Percentiles rank a stretch among this genome's conserved stretches.
These are phyloP conservation scores for Paracorniculantispora psalliotae DNA, from an alignment of 2,329 filamentous ascomycete genomes.

Conservation along the genomic window DNA sequence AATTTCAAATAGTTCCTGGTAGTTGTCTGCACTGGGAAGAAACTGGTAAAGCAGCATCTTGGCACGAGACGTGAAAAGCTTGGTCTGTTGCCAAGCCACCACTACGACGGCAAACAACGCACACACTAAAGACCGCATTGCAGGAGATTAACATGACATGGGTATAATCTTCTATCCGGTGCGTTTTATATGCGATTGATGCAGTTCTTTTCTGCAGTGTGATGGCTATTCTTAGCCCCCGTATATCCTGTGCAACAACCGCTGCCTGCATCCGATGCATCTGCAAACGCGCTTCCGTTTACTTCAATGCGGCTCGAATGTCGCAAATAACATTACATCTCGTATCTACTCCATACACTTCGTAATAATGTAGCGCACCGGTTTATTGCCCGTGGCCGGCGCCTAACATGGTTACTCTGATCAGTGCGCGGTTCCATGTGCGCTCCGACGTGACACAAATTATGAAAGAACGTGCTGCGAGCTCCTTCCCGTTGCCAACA, in stretches of 20 bases:
- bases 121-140: background rate
- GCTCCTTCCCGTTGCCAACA: background rate
- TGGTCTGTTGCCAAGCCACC: background rate
- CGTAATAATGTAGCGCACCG: background rate
- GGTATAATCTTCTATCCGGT: too few species aligned
- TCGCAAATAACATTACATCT: background rate
- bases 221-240: background rate
- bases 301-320: background rate
- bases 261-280: background rate
- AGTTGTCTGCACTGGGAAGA: background rate
- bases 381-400: background rate
- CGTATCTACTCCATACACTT: background rate
- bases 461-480: background rate
- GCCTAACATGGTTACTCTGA: background rate
- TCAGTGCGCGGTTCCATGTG: background rate
- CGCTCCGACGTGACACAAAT: background rate
- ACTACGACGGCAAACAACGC: background rate
- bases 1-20: background rate
- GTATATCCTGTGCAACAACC: conserved; percentile 1
- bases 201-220: background rate
- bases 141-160: background rate
- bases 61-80: background rate
- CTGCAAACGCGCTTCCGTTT: background rate
- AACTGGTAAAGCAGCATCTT: background rate
- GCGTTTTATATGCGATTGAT: background rate